Evolutionary conservation across 192 early-diverging fungal species (phyloP).

Genomic region (Thoreauomyces humboldtii): DNA sequence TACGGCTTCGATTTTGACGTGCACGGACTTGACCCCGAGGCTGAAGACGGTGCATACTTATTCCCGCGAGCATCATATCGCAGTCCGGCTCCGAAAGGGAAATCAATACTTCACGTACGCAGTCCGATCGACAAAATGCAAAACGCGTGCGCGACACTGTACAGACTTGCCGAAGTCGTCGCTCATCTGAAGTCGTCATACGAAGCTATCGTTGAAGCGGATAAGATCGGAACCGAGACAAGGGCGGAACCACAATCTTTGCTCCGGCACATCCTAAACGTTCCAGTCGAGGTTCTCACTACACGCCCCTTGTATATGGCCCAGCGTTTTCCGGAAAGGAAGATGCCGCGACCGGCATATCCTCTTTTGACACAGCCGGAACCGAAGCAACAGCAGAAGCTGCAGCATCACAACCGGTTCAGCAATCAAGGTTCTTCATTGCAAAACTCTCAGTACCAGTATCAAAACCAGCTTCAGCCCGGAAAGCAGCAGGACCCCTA

Average conservation of each 20-base stretch:
- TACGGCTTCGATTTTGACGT: not conserved
- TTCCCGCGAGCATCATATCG: too few relatives aligned
- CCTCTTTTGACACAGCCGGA: too few relatives aligned
- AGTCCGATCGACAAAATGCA: not conserved
- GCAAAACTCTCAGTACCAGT: too few relatives aligned
- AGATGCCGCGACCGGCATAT: too few relatives aligned
- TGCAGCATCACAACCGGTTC: too few relatives aligned
- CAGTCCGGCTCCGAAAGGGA: not conserved
- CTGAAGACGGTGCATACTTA: not conserved
- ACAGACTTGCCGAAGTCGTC: not conserved
- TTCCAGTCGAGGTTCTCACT: too few relatives aligned
- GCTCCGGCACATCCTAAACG: not conserved
- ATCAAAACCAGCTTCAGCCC: too few relatives aligned
- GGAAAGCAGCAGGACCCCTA: too few relatives aligned
- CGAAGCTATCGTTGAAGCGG: constrained; percentile 5
- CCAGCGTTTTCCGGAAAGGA: too few relatives aligned
- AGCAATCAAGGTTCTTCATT: too few relatives aligned
- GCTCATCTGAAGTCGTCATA: not conserved
- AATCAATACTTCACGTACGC: not conserved
- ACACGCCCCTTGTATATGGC: too few relatives aligned
- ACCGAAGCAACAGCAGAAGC: too few relatives aligned
- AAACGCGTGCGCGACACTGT: not conserved
- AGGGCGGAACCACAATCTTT: not conserved
- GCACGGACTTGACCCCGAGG: not conserved
- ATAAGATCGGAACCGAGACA: not conserved